phyloP scores from a whole-genome alignment of 371 early-diverging fungal species.

The Syncephalastrum sp. region DNA sequence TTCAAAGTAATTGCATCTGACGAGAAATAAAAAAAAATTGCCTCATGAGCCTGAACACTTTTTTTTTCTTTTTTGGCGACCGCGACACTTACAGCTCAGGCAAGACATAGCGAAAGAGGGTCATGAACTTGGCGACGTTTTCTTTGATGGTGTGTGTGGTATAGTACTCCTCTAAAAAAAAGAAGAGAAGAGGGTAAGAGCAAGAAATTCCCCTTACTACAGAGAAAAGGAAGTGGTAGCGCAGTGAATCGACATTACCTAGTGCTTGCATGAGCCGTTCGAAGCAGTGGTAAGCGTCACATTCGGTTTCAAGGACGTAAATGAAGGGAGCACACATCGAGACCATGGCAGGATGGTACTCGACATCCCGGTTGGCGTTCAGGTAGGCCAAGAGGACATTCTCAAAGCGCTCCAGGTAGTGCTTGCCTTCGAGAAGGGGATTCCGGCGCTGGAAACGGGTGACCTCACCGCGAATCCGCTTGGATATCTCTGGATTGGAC shows the following conservation, averaged over 20 bases:
- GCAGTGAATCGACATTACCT: slow-evolving; percentile 40
- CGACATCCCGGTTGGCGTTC: slow-evolving; percentile 71
- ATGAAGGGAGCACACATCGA: slow-evolving; percentile 86
- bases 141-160: slow-evolving; percentile 55
- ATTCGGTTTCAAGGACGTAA: slow-evolving; percentile 68
- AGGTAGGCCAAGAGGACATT: slow-evolving; percentile 83
- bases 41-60: background rate
- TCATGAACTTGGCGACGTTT: slow-evolving; percentile 81
- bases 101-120: slow-evolving; percentile 70
- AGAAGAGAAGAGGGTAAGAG: slow-evolving; percentile 1
- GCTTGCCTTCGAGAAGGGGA: slow-evolving; percentile 28
- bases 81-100: slow-evolving; percentile 57
- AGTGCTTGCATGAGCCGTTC: slow-evolving; percentile 67
- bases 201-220: background rate
- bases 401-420: slow-evolving; percentile 61
- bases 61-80: background rate
- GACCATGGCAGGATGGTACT: slow-evolving; percentile 78
- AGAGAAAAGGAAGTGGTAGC: background rate
- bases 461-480: slow-evolving; percentile 86
- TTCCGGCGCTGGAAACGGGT: slow-evolving; percentile 70
- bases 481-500: slow-evolving; percentile 71
- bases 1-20: slow-evolving; percentile 82
- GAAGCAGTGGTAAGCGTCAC: slow-evolving; percentile 83
- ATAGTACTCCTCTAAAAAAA: slow-evolving; percentile 63
- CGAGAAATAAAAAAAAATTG: slow-evolving; percentile 1